Evolutionary conservation across 257 asterid genomes (phyloP).

Genomic region (Henckelia pumila): DNA sequence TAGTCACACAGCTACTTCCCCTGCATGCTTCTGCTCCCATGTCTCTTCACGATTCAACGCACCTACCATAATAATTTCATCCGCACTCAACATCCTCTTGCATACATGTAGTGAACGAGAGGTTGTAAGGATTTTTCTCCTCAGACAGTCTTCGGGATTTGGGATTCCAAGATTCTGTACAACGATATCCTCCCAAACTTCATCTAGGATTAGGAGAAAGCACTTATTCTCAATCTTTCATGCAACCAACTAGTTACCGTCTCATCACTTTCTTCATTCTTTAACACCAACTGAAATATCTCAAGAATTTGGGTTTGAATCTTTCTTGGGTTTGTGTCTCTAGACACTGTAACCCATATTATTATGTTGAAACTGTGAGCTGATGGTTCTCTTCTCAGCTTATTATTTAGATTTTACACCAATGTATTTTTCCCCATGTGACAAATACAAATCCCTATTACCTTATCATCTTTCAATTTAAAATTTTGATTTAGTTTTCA

Average conservation of each 20-base stretch:
- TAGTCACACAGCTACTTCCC: background rate
- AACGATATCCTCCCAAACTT: slow-evolving; percentile 23
- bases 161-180: slow-evolving; percentile 20
- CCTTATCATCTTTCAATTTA: too few species aligned
- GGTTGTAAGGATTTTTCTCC: slow-evolving; percentile 20
- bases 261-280: background rate
- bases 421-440: slow-evolving; percentile 25
- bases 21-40: slow-evolving; percentile 11
- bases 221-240: slow-evolving; percentile 13
- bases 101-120: slow-evolving; percentile 3
- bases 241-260: background rate
- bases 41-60: slow-evolving; percentile 4
- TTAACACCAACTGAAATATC: slow-evolving; percentile 1
- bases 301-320: slow-evolving; percentile 9
- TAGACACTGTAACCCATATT: slow-evolving; percentile 12
- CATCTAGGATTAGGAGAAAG: slow-evolving; percentile 23
- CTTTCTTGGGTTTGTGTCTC: background rate
- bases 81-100: background rate
- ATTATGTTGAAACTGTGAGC: slow-evolving; percentile 2
- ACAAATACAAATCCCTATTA: too few species aligned
- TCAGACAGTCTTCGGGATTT: background rate
- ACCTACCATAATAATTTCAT: background rate
- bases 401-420: slow-evolving; percentile 21
- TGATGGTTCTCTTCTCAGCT: slow-evolving; percentile 8
- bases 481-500: too few species aligned